Base-by-base conservation (phyloP, 2,329 filamentous ascomycete genomes). In the Pseudogymnoascus destructans region DNA sequence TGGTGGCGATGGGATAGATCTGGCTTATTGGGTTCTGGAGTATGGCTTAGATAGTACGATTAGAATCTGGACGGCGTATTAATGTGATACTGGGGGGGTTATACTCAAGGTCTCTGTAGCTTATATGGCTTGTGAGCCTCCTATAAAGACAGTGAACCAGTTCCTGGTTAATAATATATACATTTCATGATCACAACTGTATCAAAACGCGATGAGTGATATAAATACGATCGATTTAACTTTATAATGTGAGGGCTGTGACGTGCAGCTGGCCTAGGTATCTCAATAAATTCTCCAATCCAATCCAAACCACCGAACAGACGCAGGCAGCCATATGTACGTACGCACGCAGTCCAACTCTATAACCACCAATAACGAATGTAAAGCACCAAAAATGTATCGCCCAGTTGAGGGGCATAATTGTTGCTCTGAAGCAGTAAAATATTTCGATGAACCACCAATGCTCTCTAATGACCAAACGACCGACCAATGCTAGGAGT, bases 241-340 rank as follows among this genome's bases (percentile, higher is more conserved):
- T 52, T 30, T 52, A 30, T 52, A 52, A 42, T 30, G 25, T 52
- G 46, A 11, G 25, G 46, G 46, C 46, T 30, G 46, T 30, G 46
- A 52, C 46, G 25, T 30, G 46, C 46, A 52, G 25, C 46, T 30
- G 30, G 46, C 46, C 46, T 52, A 52, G 46, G 46, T 52, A 52
- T 52, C 46, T 52, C 9, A 52, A 52, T 30, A 52, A 52, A 52
- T 52, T 52, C 46, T 19, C 46, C 46, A 52, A 52, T 17, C 46
- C 46, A 52, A 52, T 11, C 46, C 46, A 30, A 52, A 17, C n/a
- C 46, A 30, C 46, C 25, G 25, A 52, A 10, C 25, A 52, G n/a
- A 52, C 46, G 46, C 46, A 52, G 46, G 46, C 46, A 52, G 25
- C 46, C 46, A 52, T 52, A 52, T 52, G 46, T 52, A 52, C 46